A percentile compares a stretch with the other conserved stretches of the same genome.
Conservation (phyloP, 129 eudicot species). For the Erigeron canadensis region DNA sequence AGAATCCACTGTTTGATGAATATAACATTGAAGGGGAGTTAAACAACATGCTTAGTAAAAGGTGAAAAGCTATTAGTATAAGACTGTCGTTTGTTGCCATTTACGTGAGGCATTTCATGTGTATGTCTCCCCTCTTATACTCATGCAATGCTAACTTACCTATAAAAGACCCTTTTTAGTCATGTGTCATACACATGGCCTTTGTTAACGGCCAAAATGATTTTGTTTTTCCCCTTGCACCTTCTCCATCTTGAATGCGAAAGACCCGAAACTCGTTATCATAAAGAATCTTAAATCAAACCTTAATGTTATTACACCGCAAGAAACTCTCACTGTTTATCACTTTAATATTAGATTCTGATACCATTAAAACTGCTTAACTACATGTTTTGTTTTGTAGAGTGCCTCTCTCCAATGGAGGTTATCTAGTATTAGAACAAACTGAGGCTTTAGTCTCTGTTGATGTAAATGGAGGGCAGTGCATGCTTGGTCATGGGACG, state of each 20-base stretch:
- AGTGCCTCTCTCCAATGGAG: constrained; percentile 89
- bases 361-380: constrained; percentile 7
- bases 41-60: constrained; percentile 78
- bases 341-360: constrained; percentile 4
- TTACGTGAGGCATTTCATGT: neutral
- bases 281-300: neutral
- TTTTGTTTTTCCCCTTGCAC: neutral
- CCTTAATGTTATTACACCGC: neutral
- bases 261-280: no score
- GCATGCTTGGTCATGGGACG: constrained; percentile 94
- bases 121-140: no score
- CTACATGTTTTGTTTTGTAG: constrained; percentile 36
- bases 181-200: neutral
- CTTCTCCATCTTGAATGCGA: no score
- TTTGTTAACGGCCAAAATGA: neutral
- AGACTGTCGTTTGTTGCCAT: neutral
- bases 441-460: constrained; percentile 96
- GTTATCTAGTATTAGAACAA: constrained; percentile 95
- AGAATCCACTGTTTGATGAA: constrained; percentile 85
- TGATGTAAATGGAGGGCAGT: constrained; percentile 96
- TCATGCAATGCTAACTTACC: no score
- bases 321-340: neutral
- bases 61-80: constrained; percentile 42
- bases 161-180: neutral
- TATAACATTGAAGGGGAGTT: constrained; percentile 86